phyloP scores from a whole-genome alignment of 148 eudicot genomes.

The Pharnaceum exiguum region DNA sequence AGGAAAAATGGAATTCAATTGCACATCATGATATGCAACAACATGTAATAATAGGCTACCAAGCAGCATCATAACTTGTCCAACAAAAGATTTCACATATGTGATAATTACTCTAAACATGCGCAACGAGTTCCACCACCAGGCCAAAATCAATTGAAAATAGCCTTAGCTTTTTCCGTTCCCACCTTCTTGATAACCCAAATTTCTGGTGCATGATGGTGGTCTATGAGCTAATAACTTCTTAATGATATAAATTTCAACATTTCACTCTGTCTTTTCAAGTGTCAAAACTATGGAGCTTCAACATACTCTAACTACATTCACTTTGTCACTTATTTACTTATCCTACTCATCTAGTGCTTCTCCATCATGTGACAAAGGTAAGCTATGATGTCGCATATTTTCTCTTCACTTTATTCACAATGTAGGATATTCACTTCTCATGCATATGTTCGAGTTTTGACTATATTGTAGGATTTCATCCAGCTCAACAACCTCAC shows the following conservation, averaged over 20 bases:
- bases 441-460: background rate
- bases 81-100: background rate
- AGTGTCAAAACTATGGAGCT: conserved; percentile 22
- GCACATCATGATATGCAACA: conserved; percentile 2
- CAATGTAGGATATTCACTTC: too few relatives aligned
- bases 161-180: background rate
- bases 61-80: conserved; percentile 23
- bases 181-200: background rate
- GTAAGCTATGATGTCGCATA: background rate
- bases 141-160: background rate
- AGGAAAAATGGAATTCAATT: background rate
- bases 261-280: background rate
- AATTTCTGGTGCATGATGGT: conserved; percentile 8
- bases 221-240: background rate
- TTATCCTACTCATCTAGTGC: conserved; percentile 5
- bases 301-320: conserved; percentile 12
- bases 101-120: conserved; percentile 31
- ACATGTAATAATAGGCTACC: conserved; percentile 16
- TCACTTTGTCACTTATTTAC: conserved; percentile 16
- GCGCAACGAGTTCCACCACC: conserved; percentile 18
- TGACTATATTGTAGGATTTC: conserved; percentile 6
- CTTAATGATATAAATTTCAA: conserved; percentile 6
- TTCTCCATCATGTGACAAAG: conserved; percentile 22
- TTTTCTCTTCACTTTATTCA: background rate
- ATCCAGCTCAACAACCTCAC: conserved; percentile 18